These are phyloP conservation scores for Pythium utonaiense DNA, from an alignment of 352 stramenopile genomes.

Conservation along the genomic window DNA sequence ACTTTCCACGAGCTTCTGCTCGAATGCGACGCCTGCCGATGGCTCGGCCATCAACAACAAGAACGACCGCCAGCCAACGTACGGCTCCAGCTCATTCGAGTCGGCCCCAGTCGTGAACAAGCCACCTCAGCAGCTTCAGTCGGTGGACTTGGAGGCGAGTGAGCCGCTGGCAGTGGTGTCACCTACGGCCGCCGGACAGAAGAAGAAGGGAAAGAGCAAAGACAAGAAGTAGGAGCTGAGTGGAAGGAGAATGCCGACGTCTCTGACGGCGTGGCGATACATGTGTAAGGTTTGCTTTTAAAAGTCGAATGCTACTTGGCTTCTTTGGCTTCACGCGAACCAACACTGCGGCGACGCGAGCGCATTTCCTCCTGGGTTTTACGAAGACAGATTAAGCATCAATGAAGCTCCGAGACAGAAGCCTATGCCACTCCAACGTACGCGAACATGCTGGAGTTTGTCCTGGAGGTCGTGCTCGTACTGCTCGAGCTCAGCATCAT, in stretches of 20 bases:
- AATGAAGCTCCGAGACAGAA: too few relatives aligned
- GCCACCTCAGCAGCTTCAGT: background rate
- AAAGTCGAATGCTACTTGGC: constrained; percentile 7
- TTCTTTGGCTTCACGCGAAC: background rate
- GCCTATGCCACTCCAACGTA: too few relatives aligned
- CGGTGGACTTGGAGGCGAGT: background rate
- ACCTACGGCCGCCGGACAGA: background rate
- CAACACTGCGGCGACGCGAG: constrained; percentile 9
- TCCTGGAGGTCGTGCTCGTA: constrained; percentile 48
- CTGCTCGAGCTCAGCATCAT: constrained; percentile 38
- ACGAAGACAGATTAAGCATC: too few relatives aligned
- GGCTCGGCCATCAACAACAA: constrained; percentile 2
- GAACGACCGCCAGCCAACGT: constrained; percentile 16
- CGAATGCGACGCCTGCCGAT: background rate
- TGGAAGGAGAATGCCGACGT: too few relatives aligned
- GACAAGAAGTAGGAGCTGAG: constrained; percentile 5
- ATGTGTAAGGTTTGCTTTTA: background rate
- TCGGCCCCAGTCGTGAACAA: constrained; percentile 5
- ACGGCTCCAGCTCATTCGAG: constrained; percentile 17
- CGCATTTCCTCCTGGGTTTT: constrained; percentile 27
- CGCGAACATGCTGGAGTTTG: constrained; percentile 46
- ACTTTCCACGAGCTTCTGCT: constrained; percentile 20
- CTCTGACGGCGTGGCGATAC: background rate
- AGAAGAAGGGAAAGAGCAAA: constrained; percentile 17
- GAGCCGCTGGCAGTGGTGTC: background rate